Evolutionary conservation across 2,329 filamentous ascomycete genomes (phyloP), one percentile per base, ranked within the genome.

Genomic region (Aspergillus oerlinghausenensis): DNA sequence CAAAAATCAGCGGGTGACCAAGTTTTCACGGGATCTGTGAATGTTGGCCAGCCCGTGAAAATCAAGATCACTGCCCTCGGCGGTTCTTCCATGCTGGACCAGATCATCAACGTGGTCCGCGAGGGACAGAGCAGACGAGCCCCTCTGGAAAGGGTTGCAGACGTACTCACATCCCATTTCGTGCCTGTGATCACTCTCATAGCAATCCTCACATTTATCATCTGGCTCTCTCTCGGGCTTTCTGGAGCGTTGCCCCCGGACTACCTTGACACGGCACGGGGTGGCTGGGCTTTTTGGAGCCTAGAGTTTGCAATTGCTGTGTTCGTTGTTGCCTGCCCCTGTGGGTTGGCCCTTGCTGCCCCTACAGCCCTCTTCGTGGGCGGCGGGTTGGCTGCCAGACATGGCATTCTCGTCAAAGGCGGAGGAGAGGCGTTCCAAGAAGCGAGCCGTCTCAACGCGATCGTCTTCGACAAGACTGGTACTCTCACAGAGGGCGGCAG

Each of bases 381-480:
- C 2, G 87, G 88, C 38, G 90, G 90, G 1, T 77, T 94, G 19
- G 90, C 90, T 2, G 90, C 90, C 6, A 87, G 88, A 69, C 77
- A 90, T 65, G 90, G 90, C 1, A 91, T 95, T 54, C 79, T 95
- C 1, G 90, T 89, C 63, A 91, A 92, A 72, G 90, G 90, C 23
- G 90, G 90, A 23, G 90, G 90, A 35, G 89, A 92, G 69, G 90
- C 90, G 0, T 93, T 94, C 68, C 89, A 93, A 70, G 90, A 91
- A 75, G 90, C 90, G 3, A 92, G 88, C 69, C 84, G 83, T 10
- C 80, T 92, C 48, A 86, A 91, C 70, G 88, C 87, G 52, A 86
- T 94, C 42, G 88, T 94, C 0, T 94, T 95, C 69, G 90, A 95
- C 79, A 94, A 95, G 79, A 95, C 90, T 0, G 90, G 90, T 1